These are phyloP conservation scores for Coniochaeta sp. DNA, from an alignment of 2,329 filamentous ascomycete genomes.

Conservation along the genomic window DNA sequence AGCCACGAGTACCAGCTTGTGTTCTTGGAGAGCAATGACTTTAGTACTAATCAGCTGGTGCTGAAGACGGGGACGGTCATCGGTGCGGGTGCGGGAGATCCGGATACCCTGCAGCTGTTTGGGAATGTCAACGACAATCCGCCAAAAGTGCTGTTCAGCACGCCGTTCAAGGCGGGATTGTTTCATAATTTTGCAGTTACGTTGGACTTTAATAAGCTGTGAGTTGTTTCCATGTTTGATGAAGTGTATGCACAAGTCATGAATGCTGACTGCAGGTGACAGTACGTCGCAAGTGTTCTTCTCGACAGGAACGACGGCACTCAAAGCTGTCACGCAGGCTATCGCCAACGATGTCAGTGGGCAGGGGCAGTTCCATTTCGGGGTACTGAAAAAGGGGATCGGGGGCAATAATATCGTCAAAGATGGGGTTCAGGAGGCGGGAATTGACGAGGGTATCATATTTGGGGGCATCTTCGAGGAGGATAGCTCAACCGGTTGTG, in stretches of 20 bases:
- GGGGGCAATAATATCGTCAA: slow-evolving; percentile 34
- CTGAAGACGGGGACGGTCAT: slow-evolving; percentile 49
- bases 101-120: slow-evolving; percentile 36
- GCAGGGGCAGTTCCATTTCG: slow-evolving; percentile 54
- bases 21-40: slow-evolving; percentile 39
- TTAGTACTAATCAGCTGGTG: slow-evolving; percentile 42
- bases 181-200: slow-evolving; percentile 58
- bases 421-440: slow-evolving; percentile 37
- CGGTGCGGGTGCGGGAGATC: slow-evolving; percentile 18
- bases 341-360: slow-evolving; percentile 44
- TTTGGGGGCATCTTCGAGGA: slow-evolving; percentile 47
- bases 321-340: slow-evolving; percentile 37
- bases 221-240: slow-evolving; percentile 16
- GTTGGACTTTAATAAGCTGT: slow-evolving; percentile 50
- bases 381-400: slow-evolving; percentile 53
- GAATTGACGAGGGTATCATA: slow-evolving; percentile 44
- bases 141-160: slow-evolving; percentile 40
- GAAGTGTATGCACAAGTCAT: no score
- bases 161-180: slow-evolving; percentile 37
- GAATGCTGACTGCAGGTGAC: neutral
- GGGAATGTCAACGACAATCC: slow-evolving; percentile 34
- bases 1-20: slow-evolving; percentile 54
- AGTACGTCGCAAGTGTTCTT: slow-evolving; percentile 52
- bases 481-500: slow-evolving; percentile 32
- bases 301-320: slow-evolving; percentile 36